Evolutionary conservation across 1,284 basidiomycete genomes (phyloP).

Genomic region (Cryptococcus sp.): DNA sequence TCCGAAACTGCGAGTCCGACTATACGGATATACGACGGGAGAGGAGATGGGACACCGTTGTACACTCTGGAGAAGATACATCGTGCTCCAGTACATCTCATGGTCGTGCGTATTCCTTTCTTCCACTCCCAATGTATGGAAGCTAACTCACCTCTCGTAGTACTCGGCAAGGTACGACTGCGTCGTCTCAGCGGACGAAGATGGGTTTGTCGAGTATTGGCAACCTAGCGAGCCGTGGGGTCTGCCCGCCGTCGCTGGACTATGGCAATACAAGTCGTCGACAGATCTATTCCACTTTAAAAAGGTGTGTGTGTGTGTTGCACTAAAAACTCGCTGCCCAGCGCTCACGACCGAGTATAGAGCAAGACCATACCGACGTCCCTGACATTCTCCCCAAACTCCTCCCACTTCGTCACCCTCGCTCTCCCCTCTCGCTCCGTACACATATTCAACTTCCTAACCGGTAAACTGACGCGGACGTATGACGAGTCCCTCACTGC

Average conservation of each 20-base stretch:
- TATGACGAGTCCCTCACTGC: conserved; percentile 94
- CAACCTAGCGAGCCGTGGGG: conserved; percentile 82
- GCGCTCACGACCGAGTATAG: conserved; percentile 53
- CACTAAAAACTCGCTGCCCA: not conserved
- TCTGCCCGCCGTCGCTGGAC: conserved; percentile 70
- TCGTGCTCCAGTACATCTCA: conserved; percentile 82
- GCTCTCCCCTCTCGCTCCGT: conserved; percentile 91
- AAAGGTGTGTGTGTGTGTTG: conserved; percentile 64
- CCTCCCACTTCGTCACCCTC: conserved; percentile 83
- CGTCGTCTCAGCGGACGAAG: conserved; percentile 91
- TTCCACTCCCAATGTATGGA: not conserved
- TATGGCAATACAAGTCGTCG: conserved; percentile 88
- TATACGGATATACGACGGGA: conserved; percentile 89
- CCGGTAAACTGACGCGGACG: conserved; percentile 84
- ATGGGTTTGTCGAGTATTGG: conserved; percentile 98
- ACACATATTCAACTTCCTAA: conserved; percentile 87
- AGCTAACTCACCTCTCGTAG: conserved; percentile 54
- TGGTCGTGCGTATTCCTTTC: conserved; percentile 62
- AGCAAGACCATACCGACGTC: conserved; percentile 88
- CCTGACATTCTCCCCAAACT: conserved; percentile 85
- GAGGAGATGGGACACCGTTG: conserved; percentile 76
- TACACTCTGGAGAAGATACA: conserved; percentile 76
- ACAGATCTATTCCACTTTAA: conserved; percentile 99
- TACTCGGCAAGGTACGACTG: conserved; percentile 88
- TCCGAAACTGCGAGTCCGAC: conserved; percentile 73